phyloP scores from a whole-genome alignment of 768 basidiomycete species.

The Naematelia aurantialba region DNA sequence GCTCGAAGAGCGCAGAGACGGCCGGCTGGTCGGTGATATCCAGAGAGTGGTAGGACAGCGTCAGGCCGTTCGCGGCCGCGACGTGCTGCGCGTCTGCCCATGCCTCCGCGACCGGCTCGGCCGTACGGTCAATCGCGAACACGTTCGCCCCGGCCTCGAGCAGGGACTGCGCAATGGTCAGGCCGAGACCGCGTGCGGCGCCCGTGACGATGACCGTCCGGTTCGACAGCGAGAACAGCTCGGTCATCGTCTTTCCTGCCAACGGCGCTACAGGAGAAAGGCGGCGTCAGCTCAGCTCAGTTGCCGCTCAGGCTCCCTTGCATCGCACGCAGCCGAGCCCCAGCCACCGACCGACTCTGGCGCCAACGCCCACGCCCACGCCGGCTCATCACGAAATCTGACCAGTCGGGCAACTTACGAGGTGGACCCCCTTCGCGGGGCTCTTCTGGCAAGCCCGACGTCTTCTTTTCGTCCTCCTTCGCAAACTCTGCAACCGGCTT shows the following conservation, averaged over 20 bases:
- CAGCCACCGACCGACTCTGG: too few relatives aligned
- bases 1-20: conserved; percentile 11
- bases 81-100: conserved; percentile 18
- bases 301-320: too few relatives aligned
- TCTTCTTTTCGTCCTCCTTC: conserved; percentile 20
- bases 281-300: neutral
- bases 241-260: conserved; percentile 16
- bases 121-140: conserved; percentile 30
- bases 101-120: conserved; percentile 25
- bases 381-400: too few relatives aligned
- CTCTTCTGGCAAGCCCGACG: conserved; percentile 20
- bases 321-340: too few relatives aligned
- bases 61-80: conserved; percentile 10
- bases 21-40: conserved; percentile 23
- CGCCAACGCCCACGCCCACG: too few relatives aligned
- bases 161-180: conserved; percentile 35
- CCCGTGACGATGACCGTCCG: conserved; percentile 41
- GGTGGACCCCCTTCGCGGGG: conserved; percentile 15
- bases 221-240: conserved; percentile 33
- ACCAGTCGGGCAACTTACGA: conserved; percentile 8
- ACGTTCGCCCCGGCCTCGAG: conserved; percentile 41
- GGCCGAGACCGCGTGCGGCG: conserved; percentile 41
- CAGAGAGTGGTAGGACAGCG: conserved; percentile 20
- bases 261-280: conserved; percentile 7
- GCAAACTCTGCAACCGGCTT: conserved; percentile 23